phyloP scores from a whole-genome alignment of 257 asterid genomes.

The Petunia secreta region DNA sequence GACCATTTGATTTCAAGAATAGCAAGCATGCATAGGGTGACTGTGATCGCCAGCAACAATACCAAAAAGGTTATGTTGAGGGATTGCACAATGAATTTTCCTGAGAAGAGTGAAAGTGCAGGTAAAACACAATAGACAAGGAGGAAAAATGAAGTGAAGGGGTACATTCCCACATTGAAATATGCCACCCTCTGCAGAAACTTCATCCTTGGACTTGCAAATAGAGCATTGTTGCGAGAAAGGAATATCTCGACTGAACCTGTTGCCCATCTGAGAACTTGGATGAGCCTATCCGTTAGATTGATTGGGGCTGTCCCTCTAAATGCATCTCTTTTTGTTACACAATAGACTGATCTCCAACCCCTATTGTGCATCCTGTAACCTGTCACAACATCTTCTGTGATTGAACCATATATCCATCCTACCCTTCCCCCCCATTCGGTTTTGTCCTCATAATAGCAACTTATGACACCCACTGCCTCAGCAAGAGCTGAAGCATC shows the following conservation, averaged over 20 bases:
- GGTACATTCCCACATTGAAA: constrained; percentile 88
- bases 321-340: constrained; percentile 81
- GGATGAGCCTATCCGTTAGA: constrained; percentile 76
- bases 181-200: constrained; percentile 83
- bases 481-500: constrained; percentile 83
- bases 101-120: constrained; percentile 86
- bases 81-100: constrained; percentile 81
- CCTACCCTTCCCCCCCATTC: constrained; percentile 95
- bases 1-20: constrained; percentile 88
- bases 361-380: constrained; percentile 94
- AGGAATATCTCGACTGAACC: constrained; percentile 96
- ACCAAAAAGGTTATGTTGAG: constrained; percentile 64
- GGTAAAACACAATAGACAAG: constrained; percentile 80
- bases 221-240: constrained; percentile 78
- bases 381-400: constrained; percentile 92
- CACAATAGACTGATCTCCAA: constrained; percentile 86
- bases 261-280: constrained; percentile 96
- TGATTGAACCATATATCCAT: constrained; percentile 92
- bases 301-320: constrained; percentile 98
- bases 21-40: constrained; percentile 71
- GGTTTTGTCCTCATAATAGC: constrained; percentile 87
- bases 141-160: constrained; percentile 82
- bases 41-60: constrained; percentile 60
- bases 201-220: constrained; percentile 81
- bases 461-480: constrained; percentile 77